phyloP scores from a whole-genome alignment of 1,284 basidiomycete species.

The Chalciporus sp. region DNA sequence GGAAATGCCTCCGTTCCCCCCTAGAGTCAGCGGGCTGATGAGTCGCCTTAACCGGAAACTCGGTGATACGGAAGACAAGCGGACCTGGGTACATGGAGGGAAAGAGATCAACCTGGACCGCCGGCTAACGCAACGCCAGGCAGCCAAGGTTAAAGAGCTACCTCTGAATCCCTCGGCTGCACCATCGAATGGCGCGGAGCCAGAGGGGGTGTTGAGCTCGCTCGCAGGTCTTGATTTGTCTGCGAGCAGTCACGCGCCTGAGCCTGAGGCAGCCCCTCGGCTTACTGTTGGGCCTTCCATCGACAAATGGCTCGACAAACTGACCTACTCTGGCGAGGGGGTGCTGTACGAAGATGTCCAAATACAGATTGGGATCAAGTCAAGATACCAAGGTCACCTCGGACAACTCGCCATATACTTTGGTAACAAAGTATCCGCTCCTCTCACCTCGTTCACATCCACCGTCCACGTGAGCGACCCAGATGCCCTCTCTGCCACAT shows the following conservation, averaged over 20 bases:
- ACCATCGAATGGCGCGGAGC: constrained; percentile 25
- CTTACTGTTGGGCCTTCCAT: constrained; percentile 71
- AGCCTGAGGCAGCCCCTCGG: constrained; percentile 42
- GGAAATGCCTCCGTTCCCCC: constrained; percentile 98
- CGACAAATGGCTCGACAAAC: constrained; percentile 88
- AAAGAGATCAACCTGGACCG: constrained; percentile 88
- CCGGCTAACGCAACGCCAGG: constrained; percentile 51
- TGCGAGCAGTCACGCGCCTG: constrained; percentile 15
- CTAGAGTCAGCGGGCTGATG: constrained; percentile 88
- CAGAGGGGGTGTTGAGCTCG: constrained; percentile 69
- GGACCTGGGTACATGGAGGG: constrained; percentile 95
- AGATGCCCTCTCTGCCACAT: constrained; percentile 76
- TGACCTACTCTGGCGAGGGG: constrained; percentile 82
- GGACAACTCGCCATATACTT: constrained; percentile 94
- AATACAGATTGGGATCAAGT: constrained; percentile 95
- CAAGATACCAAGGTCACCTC: constrained; percentile 90
- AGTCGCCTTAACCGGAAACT: constrained; percentile 87
- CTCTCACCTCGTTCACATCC: constrained; percentile 89
- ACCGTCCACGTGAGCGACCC: constrained; percentile 75
- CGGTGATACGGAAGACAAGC: constrained; percentile 88
- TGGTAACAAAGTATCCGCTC: constrained; percentile 90
- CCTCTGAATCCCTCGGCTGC: constrained; percentile 29
- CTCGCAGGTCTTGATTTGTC: constrained; percentile 69
- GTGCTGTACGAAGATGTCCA: constrained; percentile 96
- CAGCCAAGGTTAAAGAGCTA: constrained; percentile 35